phyloP scores from a whole-genome alignment of 345 rosid species.

The Stellera chamaejasme region DNA sequence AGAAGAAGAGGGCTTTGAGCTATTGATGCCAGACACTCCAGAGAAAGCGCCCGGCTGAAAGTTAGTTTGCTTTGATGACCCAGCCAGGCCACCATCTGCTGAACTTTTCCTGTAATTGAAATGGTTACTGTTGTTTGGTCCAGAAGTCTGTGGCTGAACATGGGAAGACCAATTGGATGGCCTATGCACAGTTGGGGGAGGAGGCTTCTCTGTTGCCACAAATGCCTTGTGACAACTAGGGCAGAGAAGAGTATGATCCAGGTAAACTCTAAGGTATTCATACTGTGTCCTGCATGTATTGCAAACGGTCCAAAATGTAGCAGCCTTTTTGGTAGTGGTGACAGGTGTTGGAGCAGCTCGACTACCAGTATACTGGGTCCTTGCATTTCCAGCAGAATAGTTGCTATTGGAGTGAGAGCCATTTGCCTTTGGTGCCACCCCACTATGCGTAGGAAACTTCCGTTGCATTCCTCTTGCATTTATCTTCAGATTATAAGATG shows the following conservation, averaged over 20 bases:
- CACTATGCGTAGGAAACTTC: slow-evolving; percentile 22
- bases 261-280: slow-evolving; percentile 68
- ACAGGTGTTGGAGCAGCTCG: slow-evolving; percentile 14
- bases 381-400: slow-evolving; percentile 18
- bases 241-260: slow-evolving; percentile 73
- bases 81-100: slow-evolving; percentile 8
- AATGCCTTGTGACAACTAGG: slow-evolving; percentile 66
- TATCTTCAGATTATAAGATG: slow-evolving; percentile 51
- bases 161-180: slow-evolving; percentile 27
- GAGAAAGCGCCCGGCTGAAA: slow-evolving; percentile 28
- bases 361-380: slow-evolving; percentile 18
- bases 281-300: slow-evolving; percentile 64
- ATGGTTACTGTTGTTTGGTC: slow-evolving; percentile 19
- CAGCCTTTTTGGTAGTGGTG: slow-evolving; percentile 25
- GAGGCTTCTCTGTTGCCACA: slow-evolving; percentile 57
- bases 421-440: slow-evolving; percentile 30
- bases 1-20: slow-evolving; percentile 19
- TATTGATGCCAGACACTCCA: slow-evolving; percentile 25
- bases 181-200: slow-evolving; percentile 48
- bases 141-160: slow-evolving; percentile 41
- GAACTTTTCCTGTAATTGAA: slow-evolving; percentile 5
- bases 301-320: slow-evolving; percentile 90
- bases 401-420: slow-evolving; percentile 34
- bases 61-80: slow-evolving; percentile 21
- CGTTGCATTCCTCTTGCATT: slow-evolving; percentile 25